Conservation (phyloP, 1,284 basidiomycete species). For the Xerocomus amazonicus region DNA sequence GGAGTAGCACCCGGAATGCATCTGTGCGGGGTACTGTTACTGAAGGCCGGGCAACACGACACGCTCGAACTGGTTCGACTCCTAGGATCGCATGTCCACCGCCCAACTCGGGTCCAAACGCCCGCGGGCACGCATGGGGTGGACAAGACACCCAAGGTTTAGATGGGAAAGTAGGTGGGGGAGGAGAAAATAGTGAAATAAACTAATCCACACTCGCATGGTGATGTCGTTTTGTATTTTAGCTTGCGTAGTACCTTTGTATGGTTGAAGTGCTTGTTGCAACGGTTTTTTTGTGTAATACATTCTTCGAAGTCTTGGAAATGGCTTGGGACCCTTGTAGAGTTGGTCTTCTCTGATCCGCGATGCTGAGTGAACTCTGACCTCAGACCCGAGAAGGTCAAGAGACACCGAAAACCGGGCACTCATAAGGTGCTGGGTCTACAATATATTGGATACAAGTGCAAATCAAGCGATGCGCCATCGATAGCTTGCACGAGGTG, state of each 20-base stretch:
- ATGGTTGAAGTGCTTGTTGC: not conserved
- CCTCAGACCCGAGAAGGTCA: no score
- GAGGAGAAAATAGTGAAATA: slow-evolving; percentile 14
- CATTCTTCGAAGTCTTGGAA: no score
- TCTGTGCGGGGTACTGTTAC: slow-evolving; percentile 17
- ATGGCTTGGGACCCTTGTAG: no score
- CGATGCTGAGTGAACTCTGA: no score
- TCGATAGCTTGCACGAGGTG: no score
- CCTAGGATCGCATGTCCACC: slow-evolving; percentile 21
- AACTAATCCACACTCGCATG: slow-evolving; percentile 9
- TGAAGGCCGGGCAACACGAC: slow-evolving; percentile 22
- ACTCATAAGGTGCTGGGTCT: no score
- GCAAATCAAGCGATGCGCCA: no score
- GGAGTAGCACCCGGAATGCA: slow-evolving; percentile 42
- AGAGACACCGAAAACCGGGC: no score
- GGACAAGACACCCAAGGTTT: slow-evolving; percentile 21
- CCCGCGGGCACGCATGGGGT: slow-evolving; percentile 40
- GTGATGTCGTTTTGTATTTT: slow-evolving; percentile 14
- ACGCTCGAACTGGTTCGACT: slow-evolving; percentile 15
- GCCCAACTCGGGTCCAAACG: slow-evolving; percentile 36
- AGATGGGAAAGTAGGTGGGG: slow-evolving; percentile 17
- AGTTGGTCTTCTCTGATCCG: no score
- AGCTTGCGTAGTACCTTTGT: slow-evolving; percentile 5
- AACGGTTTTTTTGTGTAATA: not conserved
- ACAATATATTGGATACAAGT: no score